Conservation (phyloP, 495 filamentous ascomycete species). For the Cetradonia linearis region DNA sequence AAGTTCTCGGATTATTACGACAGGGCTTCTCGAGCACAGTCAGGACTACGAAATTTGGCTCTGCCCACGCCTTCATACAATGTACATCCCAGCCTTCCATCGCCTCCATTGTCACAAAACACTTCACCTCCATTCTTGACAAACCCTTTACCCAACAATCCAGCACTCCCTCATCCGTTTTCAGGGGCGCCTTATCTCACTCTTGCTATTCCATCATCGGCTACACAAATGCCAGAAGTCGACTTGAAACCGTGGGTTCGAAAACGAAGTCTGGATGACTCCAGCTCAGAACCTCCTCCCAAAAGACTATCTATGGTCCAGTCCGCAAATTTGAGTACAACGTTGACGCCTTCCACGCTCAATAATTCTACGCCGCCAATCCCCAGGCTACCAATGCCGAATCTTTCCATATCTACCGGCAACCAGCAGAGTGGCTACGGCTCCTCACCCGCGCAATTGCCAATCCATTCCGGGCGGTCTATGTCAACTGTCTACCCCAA, state of each 20-base stretch:
- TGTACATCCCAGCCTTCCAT: conserved; percentile 40
- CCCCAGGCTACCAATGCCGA: conserved; percentile 49
- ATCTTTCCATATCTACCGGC: conserved; percentile 35
- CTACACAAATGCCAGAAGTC: conserved; percentile 40
- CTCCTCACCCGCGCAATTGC: conserved; percentile 12
- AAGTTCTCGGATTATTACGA: conserved; percentile 76
- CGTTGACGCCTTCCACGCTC: conserved; percentile 30
- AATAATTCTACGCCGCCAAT: conserved; percentile 25
- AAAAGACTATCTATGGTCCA: conserved; percentile 46
- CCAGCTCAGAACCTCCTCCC: conserved; percentile 51
- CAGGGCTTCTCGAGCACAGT: conserved; percentile 38
- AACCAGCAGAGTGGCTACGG: conserved; percentile 9
- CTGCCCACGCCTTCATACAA: conserved; percentile 19
- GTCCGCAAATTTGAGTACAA: conserved; percentile 26
- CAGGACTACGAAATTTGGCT: conserved; percentile 12
- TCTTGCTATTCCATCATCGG: conserved; percentile 40
- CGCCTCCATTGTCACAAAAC: conserved; percentile 41
- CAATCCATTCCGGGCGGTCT: conserved; percentile 38
- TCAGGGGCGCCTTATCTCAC: conserved; percentile 33
- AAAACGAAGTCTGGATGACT: conserved; percentile 66
- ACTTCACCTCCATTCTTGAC: conserved; percentile 33
- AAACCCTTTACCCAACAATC: conserved; percentile 23
- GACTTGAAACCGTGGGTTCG: conserved; percentile 36
- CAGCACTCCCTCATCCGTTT: conserved; percentile 28
- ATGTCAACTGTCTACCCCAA: conserved; percentile 55